These are phyloP conservation scores for Phalaenopsis aphrodite DNA, from an alignment of 106 monocot species.

Conservation along the genomic window DNA sequence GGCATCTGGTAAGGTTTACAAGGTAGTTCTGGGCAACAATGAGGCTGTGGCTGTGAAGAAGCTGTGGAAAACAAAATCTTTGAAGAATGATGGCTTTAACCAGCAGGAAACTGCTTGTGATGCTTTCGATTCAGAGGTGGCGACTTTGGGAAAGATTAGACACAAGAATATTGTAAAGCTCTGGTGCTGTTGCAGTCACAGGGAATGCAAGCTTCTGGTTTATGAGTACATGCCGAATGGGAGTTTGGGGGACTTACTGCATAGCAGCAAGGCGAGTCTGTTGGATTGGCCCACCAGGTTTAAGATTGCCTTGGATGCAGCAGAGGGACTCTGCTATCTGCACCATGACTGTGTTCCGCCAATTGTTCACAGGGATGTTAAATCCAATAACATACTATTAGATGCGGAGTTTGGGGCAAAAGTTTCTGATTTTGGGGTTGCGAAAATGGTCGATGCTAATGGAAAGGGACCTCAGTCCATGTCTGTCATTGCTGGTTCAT, in stretches of 20 bases:
- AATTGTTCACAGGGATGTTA: constrained; percentile 25
- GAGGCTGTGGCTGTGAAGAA: constrained; percentile 41
- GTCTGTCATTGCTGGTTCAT: constrained; percentile 41
- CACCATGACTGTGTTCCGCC: constrained; percentile 25
- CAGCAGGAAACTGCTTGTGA: background rate
- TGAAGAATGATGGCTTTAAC: background rate
- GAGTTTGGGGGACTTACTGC: constrained; percentile 20
- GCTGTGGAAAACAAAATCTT: constrained; percentile 11
- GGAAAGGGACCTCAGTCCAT: constrained; percentile 31
- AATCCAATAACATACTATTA: constrained; percentile 23
- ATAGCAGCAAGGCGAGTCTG: constrained; percentile 11
- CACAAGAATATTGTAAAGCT: constrained; percentile 27
- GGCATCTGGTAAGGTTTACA: constrained; percentile 43
- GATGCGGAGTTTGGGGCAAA: constrained; percentile 19
- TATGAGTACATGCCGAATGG: constrained; percentile 29
- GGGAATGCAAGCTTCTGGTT: constrained; percentile 17
- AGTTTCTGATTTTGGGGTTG: constrained; percentile 44
- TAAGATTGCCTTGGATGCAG: constrained; percentile 23
- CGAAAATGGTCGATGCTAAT: constrained; percentile 17
- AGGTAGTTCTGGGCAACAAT: constrained; percentile 21
- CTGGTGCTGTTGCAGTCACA: constrained; percentile 11
- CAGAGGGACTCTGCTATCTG: constrained; percentile 21
- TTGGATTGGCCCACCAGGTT: constrained; percentile 21
- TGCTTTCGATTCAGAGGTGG: constrained; percentile 16
- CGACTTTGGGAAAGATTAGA: constrained; percentile 14